Percentiles rank a stretch among this genome's conserved stretches.
These are phyloP conservation scores for Nemania sp. DNA, from an alignment of 2,329 filamentous ascomycete species.

Conservation along the genomic window DNA sequence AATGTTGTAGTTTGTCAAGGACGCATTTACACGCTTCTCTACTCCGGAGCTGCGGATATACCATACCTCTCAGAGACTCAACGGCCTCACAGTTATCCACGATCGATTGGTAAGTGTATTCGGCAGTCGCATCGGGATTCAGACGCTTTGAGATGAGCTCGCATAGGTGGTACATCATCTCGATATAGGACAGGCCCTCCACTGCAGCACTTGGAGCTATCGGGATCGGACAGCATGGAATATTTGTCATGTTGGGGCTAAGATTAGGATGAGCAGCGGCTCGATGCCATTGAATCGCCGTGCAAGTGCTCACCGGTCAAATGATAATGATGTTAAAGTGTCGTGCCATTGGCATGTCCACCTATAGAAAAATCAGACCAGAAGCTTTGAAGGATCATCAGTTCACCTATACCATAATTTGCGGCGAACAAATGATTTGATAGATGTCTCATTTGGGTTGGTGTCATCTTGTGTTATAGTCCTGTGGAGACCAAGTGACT, in stretches of 20 bases:
- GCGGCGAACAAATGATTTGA: slow-evolving; percentile 59
- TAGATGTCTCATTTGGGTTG: slow-evolving; percentile 47
- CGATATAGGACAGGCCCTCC: slow-evolving; percentile 61
- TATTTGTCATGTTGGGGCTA: slow-evolving; percentile 65
- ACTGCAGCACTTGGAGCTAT: slow-evolving; percentile 45
- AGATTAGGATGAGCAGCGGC: slow-evolving; percentile 8
- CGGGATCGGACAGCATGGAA: slow-evolving; percentile 59
- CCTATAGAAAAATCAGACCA: slow-evolving; percentile 31
- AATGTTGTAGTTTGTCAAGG: slow-evolving; percentile 65
- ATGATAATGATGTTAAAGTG: slow-evolving; percentile 66
- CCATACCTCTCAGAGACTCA: slow-evolving; percentile 54
- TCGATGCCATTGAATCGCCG: neutral
- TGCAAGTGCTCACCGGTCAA: slow-evolving; percentile 55
- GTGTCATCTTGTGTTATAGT: slow-evolving; percentile 51
- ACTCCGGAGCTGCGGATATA: slow-evolving; percentile 56
- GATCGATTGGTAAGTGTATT: slow-evolving; percentile 57
- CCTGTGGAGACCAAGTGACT: slow-evolving; percentile 65
- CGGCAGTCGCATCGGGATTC: slow-evolving; percentile 56
- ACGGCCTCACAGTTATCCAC: slow-evolving; percentile 60
- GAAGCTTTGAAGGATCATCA: neutral
- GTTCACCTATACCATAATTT: slow-evolving; percentile 54
- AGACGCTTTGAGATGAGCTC: slow-evolving; percentile 61
- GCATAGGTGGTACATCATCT: slow-evolving; percentile 67
- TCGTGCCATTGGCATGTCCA: slow-evolving; percentile 71
- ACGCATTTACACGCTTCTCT: slow-evolving; percentile 68